Evolutionary conservation across 2,329 filamentous ascomycete species (phyloP), one percentile per base, ranked within the genome.

Genomic region (Rutstroemia sp.): DNA sequence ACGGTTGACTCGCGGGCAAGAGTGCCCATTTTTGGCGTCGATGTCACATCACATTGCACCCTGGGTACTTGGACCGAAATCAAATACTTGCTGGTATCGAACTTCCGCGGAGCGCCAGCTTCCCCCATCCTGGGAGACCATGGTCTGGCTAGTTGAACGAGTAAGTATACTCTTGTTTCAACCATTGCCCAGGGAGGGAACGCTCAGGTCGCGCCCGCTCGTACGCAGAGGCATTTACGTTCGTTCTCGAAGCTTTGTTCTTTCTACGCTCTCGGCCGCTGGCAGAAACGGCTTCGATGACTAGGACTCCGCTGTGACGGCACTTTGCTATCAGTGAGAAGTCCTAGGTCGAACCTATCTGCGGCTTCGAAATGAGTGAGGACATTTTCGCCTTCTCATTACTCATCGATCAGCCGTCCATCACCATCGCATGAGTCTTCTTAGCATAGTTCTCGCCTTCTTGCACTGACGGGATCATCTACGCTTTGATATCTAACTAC

Each of bases 181-280:
- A 49, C 25, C 18, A 25, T n/a, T 10, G 27, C 21, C 34, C 23
- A 49, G 9, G 10, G 42, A 12, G 27, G 12, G 10, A 37, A 44
- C 52, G 52, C 52, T 55, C 52, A 55, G 52, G 23, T 55, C 52
- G 46, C 52, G 34, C 37, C 19, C 52, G 41, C 18, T 23, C 49
- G 10, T 5, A 34, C 18, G 34, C 23, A 44, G 25, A 34, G 52
- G 37, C 52, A 44, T 55, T 55, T 50, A 25, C 18, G 30, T 18
- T 42, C 19, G 19, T 55, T 23, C 44, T 38, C 30, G 52, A 54
- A 54, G 52, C 52, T 49, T 18, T 9, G n/a, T 34, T 54, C n/a
- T 18, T 19, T 54, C 23, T 44, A 48, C 27, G 42, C 42, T 38
- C 41, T 14, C 34, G 8, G 19, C 19, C 46, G n/a, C 41, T n/a